These are phyloP conservation scores for Triticum dicoccoides DNA, from an alignment of 176 grass and related monocot species.

Conservation along the genomic window DNA sequence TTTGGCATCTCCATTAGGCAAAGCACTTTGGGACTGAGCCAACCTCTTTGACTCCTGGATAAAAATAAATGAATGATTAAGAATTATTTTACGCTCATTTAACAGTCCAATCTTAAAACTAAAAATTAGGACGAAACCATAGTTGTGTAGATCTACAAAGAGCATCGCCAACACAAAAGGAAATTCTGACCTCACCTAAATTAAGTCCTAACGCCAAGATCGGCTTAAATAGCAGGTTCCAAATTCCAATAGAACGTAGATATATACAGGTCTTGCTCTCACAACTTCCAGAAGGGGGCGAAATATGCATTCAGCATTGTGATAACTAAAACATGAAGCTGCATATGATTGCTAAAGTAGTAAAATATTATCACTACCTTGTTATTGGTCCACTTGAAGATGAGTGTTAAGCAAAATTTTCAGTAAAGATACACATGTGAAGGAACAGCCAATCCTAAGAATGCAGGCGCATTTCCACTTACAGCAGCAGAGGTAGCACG, in stretches of 20 bases:
- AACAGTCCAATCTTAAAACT: background rate
- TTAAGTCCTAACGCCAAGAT: background rate
- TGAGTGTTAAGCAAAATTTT: background rate
- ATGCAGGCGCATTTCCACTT: constrained; percentile 39
- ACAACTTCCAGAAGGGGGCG: background rate
- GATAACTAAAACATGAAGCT: constrained; percentile 3
- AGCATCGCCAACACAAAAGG: background rate
- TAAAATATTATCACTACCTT: background rate
- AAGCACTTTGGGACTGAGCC: constrained; percentile 64
- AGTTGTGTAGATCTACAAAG: background rate
- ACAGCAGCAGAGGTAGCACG: constrained; percentile 81
- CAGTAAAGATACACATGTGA: background rate
- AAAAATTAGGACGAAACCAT: background rate
- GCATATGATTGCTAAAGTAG: background rate
- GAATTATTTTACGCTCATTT: too few relatives aligned
- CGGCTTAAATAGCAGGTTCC: background rate
- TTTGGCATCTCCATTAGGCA: constrained; percentile 90
- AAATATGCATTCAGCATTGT: background rate
- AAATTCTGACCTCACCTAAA: background rate
- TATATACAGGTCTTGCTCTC: background rate
- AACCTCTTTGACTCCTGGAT: constrained; percentile 66
- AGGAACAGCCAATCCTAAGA: background rate
- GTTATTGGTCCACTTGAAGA: background rate
- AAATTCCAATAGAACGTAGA: background rate
- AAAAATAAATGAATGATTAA: constrained; percentile 12